Evolutionary conservation across 2,329 filamentous ascomycete genomes (phyloP), one percentile per base, ranked within the genome.

Genomic region (Monosporascus ibericus): DNA sequence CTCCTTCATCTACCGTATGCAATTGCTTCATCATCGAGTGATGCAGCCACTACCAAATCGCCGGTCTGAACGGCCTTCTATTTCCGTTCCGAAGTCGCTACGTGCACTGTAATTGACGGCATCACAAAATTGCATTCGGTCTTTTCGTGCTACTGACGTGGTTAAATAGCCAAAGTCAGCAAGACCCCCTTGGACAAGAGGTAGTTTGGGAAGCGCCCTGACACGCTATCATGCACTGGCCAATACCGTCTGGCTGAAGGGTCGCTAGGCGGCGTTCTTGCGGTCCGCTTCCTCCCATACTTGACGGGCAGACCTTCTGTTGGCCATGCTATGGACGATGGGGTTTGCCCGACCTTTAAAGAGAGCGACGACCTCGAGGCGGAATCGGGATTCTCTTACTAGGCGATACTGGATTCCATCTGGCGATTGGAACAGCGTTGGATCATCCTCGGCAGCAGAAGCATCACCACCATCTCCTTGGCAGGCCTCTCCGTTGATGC

Each of bases 291-390:
- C 38, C 14, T 58, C 48, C 44, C 56, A 56, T 54, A 65, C 58
- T 18, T 63, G 48, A n/a, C 7, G 20, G 7, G 64, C 60, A 5
- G 57, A 59, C 48, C 44, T 55, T 38, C 63, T 59, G 15, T 52
- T 52, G 34, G 48, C 17, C 24, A 44, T 56, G 3, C 40, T 30
- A 47, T 59, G 25, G 25, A 68, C 42, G 39, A 65, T 57, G 17
- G 57, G 58, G 18, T 58, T 63, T 2, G 50, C 30, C n/a, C 48
- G 53, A 18, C n/a, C 15, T 2, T 40, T 11, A n/a, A 65, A 63
- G 15, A 66, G 53, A 27, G 50, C 18, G 25, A 55, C 56, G 6
- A 59, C 47, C 34, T 60, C 36, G 14, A 57, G 49, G 18, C 53
- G 38, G 34, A 61, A 62, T 27, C 50, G 54, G n/a, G 58, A 52